Evolutionary conservation across 129 eudicot genomes (phyloP).

Genomic region (Saposhnikovia divaricata): DNA sequence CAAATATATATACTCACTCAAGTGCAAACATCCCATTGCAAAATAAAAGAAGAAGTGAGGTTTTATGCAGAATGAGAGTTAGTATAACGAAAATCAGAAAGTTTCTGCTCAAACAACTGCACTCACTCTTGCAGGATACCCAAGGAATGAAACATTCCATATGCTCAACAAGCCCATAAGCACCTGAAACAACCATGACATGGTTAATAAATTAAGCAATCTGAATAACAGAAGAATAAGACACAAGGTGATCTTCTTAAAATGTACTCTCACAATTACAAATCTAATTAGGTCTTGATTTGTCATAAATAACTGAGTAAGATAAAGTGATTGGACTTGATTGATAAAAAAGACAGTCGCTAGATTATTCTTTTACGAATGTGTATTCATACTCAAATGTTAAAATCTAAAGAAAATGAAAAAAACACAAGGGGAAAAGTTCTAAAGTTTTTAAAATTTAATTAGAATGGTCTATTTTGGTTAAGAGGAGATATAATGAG

Average conservation of each 20-base stretch:
- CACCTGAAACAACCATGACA: conserved; percentile 46
- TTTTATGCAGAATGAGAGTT: not conserved
- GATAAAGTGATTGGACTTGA: too few relatives aligned
- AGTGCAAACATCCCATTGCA: not conserved
- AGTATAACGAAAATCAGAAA: not conserved
- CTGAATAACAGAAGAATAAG: not conserved
- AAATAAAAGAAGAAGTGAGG: not conserved
- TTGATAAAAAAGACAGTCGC: too few relatives aligned
- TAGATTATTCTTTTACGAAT: too few relatives aligned
- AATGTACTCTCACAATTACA: not conserved
- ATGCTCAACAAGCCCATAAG: conserved; percentile 91
- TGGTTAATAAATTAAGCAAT: not conserved
- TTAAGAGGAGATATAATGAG: too few relatives aligned
- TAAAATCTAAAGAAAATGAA: too few relatives aligned
- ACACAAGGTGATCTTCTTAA: not conserved
- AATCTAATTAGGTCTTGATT: not conserved
- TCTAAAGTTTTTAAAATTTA: too few relatives aligned
- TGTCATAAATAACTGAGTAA: not conserved
- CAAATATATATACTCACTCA: not conserved
- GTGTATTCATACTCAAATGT: too few relatives aligned
- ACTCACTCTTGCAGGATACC: conserved; percentile 97
- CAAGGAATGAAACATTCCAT: conserved; percentile 98
- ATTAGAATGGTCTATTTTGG: too few relatives aligned
- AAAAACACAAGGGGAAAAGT: too few relatives aligned
- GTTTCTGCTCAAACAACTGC: not conserved